phyloP scores from a whole-genome alignment of 2,329 filamentous ascomycete genomes.

The Volutella citrinella region DNA sequence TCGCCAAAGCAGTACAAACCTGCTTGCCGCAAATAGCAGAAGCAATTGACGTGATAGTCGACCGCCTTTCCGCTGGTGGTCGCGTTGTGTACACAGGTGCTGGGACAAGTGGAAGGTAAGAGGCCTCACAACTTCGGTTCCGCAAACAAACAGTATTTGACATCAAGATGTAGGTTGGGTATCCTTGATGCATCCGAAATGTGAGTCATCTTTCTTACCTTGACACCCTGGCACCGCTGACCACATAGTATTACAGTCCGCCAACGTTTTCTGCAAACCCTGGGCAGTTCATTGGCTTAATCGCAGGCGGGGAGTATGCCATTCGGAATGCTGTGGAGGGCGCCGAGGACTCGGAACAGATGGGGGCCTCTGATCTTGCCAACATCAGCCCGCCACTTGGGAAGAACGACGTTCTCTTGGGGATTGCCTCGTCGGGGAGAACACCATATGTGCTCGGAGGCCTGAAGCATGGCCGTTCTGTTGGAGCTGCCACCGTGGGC shows the following conservation, averaged over 20 bases:
- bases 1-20: conserved; percentile 2
- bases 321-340: conserved; percentile 17
- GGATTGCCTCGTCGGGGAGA: conserved; percentile 16
- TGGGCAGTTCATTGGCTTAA: conserved; percentile 11
- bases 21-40: conserved; percentile 3
- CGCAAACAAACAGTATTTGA: too few species aligned
- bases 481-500: conserved; percentile 5
- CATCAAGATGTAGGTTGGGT: conserved; percentile 9
- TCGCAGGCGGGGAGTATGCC: conserved; percentile 13
- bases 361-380: conserved; percentile 7
- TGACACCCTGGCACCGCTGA: too few species aligned
- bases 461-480: conserved; percentile 3
- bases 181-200: conserved; percentile 13
- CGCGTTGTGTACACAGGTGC: conserved; percentile 7
- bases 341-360: conserved; percentile 13
- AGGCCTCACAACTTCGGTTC: too few species aligned
- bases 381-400: conserved; percentile 4
- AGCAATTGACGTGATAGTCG: conserved; percentile 6
- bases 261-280: conserved; percentile 16
- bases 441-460: conserved; percentile 16
- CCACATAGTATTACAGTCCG: too few species aligned
- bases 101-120: conserved; percentile 6
- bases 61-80: conserved; percentile 1
- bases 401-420: conserved; percentile 12
- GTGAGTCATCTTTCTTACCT: too few species aligned